phyloP scores from a whole-genome alignment of 805 yeast species.

The Pichia sporocuriosa region DNA sequence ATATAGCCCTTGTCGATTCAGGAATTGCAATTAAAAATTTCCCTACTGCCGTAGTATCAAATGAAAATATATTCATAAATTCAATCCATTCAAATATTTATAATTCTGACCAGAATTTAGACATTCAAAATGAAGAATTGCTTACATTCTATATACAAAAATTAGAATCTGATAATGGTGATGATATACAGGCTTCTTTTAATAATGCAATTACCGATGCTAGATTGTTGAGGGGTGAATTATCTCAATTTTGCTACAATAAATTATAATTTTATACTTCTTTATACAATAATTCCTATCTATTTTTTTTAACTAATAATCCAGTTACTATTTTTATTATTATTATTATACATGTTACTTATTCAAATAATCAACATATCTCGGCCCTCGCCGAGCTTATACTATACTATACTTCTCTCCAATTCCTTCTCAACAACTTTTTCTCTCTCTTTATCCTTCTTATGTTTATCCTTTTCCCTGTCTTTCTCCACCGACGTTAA shows the following conservation, averaged over 20 bases:
- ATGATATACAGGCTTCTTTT: conserved; percentile 25
- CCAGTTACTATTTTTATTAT: background rate
- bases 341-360: too few species aligned
- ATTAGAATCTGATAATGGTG: conserved; percentile 21
- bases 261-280: conserved; percentile 2
- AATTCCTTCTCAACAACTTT: too few species aligned
- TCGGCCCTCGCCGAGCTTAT: too few species aligned
- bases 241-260: conserved; percentile 38
- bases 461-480: conserved; percentile 3
- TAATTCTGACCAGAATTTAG: conserved; percentile 4
- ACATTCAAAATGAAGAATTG: conserved; percentile 35
- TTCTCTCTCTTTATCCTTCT: conserved; percentile 1
- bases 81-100: conserved; percentile 26
- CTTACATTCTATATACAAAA: conserved; percentile 52
- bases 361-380: too few species aligned
- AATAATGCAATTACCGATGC: conserved; percentile 37
- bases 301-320: background rate
- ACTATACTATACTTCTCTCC: too few species aligned
- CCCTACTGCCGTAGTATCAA: conserved; percentile 46
- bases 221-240: conserved; percentile 34
- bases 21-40: conserved; percentile 75
- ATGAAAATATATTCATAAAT: conserved; percentile 23
- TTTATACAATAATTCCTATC: background rate
- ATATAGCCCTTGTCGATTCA: conserved; percentile 76
- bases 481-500: conserved; percentile 5